A percentile compares a stretch with the other conserved stretches of the same genome.
Conservation (phyloP, 2,329 filamentous ascomycete species). For the Macrophomina phaseolina region DNA sequence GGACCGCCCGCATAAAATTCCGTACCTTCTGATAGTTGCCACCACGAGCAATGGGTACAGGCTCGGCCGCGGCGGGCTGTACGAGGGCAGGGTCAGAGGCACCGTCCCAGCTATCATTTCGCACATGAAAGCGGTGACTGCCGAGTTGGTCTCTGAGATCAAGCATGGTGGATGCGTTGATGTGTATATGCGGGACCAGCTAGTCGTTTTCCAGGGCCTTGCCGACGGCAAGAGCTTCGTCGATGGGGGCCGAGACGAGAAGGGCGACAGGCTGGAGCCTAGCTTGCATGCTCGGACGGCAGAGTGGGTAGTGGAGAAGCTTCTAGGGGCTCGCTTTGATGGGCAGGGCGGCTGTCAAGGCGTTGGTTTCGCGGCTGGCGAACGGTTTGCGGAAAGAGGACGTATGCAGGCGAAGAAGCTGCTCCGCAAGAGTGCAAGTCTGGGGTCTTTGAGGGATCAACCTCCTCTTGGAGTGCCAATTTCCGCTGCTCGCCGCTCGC, state of each 20-base stretch:
- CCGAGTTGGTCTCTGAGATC: slow-evolving; percentile 54
- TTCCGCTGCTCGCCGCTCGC: neutral
- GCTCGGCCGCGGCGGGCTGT: slow-evolving; percentile 59
- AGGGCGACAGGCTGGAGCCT: slow-evolving; percentile 37
- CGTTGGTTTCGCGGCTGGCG: slow-evolving; percentile 37
- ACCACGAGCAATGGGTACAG: slow-evolving; percentile 54
- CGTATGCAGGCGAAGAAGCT: neutral
- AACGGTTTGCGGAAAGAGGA: slow-evolving; percentile 27
- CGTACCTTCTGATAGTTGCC: slow-evolving; percentile 63
- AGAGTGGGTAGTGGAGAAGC: slow-evolving; percentile 49
- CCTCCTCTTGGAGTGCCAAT: too few species aligned
- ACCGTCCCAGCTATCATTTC: slow-evolving; percentile 34
- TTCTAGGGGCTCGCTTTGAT: slow-evolving; percentile 49
- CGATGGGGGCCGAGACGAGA: slow-evolving; percentile 34
- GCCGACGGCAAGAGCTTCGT: slow-evolving; percentile 51
- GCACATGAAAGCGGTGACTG: slow-evolving; percentile 52
- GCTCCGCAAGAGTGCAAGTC: neutral
- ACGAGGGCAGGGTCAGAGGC: slow-evolving; percentile 35
- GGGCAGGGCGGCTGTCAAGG: slow-evolving; percentile 45
- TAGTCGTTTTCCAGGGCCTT: slow-evolving; percentile 65
- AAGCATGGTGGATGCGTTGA: slow-evolving; percentile 58
- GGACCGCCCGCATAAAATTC: slow-evolving; percentile 49
- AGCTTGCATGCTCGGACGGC: slow-evolving; percentile 55
- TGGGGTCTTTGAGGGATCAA: neutral
- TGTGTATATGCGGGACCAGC: slow-evolving; percentile 62